Evolutionary conservation across 2,329 filamentous ascomycete species (phyloP).

Genomic region (Cladosporium austrohemisphaericum): DNA sequence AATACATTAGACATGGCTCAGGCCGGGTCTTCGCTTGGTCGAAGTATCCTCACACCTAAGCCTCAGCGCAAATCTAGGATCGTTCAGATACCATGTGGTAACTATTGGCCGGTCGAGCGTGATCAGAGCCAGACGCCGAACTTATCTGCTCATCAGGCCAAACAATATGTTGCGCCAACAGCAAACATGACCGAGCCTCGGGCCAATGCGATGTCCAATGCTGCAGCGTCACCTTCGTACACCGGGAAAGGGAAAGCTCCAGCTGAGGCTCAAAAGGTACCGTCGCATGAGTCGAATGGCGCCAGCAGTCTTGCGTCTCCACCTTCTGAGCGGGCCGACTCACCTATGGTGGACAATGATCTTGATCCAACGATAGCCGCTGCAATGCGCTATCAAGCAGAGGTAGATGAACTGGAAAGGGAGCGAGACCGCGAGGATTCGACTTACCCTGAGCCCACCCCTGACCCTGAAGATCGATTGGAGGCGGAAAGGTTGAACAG

Average conservation of each 20-base stretch:
- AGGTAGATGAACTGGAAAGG: background rate
- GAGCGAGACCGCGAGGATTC: background rate
- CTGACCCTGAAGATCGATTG: background rate
- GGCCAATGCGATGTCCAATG: too few species aligned
- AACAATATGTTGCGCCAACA: background rate
- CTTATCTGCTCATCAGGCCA: background rate
- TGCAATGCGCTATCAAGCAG: background rate
- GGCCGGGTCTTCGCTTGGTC: background rate
- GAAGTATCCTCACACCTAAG: conserved; percentile 1
- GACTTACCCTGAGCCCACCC: too few species aligned
- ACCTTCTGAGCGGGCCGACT: too few species aligned
- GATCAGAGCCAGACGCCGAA: background rate
- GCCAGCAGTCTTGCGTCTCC: background rate
- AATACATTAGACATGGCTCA: background rate
- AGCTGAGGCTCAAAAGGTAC: too few species aligned
- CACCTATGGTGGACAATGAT: background rate
- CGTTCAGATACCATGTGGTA: too few species aligned
- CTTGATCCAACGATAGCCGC: too few species aligned
- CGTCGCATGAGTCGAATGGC: background rate
- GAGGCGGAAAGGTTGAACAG: too few species aligned
- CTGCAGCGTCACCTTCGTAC: background rate
- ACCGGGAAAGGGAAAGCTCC: background rate
- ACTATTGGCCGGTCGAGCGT: background rate
- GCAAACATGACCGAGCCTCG: background rate
- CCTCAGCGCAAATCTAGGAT: background rate